A percentile compares a stretch with the other conserved stretches of the same genome.
Evolutionary conservation across 768 basidiomycete species (phyloP).

Genomic region (Lentinula detonsa): DNA sequence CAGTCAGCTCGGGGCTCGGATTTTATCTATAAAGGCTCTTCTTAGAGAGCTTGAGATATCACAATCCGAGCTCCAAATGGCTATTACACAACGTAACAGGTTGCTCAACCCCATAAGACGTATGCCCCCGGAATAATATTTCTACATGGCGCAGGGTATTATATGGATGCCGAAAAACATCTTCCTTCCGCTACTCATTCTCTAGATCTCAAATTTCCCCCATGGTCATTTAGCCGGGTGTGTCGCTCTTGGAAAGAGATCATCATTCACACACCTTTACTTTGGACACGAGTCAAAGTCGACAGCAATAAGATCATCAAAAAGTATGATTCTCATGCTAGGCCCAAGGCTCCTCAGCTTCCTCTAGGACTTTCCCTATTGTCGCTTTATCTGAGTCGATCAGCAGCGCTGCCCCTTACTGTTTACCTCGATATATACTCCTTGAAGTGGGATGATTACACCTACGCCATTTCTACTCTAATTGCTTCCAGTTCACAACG

Average conservation of each 20-base stretch:
- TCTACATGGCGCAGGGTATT: not conserved
- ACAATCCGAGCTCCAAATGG: not conserved
- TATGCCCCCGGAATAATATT: not conserved
- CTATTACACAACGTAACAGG: not conserved
- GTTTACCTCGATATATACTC: not conserved
- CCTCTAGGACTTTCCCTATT: not conserved
- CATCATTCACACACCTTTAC: not conserved
- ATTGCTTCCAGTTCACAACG: not conserved
- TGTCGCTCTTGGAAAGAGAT: not conserved
- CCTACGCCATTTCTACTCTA: not conserved
- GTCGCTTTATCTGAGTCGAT: not conserved
- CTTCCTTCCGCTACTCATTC: not conserved
- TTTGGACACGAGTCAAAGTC: conserved; percentile 1
- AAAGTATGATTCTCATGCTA: not conserved
- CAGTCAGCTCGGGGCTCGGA: not conserved
- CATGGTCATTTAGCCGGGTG: not conserved
- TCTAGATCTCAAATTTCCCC: not conserved
- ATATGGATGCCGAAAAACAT: not conserved
- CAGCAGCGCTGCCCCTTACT: not conserved
- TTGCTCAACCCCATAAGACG: not conserved
- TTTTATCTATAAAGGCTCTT: not conserved
- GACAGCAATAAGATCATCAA: not conserved
- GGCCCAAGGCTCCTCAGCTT: not conserved
- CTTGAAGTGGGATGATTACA: not conserved
- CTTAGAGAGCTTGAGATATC: not conserved